Evolutionary conservation across 176 grass and related monocot genomes (phyloP), one percentile per base, ranked within the genome.

Genomic region (Pharus latifolius): DNA sequence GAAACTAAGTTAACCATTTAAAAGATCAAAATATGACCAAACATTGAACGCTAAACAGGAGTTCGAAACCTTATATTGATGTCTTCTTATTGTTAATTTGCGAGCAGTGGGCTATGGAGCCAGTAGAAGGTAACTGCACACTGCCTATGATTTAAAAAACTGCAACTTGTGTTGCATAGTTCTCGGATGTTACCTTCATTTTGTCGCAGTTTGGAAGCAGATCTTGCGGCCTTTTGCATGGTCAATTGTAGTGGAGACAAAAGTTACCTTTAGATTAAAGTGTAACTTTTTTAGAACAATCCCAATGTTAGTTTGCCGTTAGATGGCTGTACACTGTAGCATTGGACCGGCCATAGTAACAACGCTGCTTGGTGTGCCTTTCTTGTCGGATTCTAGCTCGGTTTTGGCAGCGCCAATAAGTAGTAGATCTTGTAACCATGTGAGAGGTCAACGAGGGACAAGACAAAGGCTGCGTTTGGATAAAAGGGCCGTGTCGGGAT

Each of bases 161-260:
- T 54, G 44, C 23, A 50, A 3, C 23, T 5, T 22, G 38, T 61
- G 34, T 23, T 37, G 16, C 19, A 1, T 3, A 40, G 10, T 15
- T 57, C 33, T 74, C 60, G 58, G 19, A 44, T 27, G 33, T 6
- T 53, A 55, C 59, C 12, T 5, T 17, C 1, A 12, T 44, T 34
- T 12, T 27, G 5, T 43, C 24, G n/a, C 16, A 52, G 14, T 50
- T 31, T 49, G 43, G 16, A 34, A 11, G 3, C 10, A n/a, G 54
- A 48, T 31, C 14, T 47, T 72, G 74, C 43, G 72, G 32, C 33
- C 14, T 45, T 68, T 0, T 73, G 75, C 68, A 52, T 15, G 53
- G 78, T 82, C 84, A 73, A 73, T 78, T 60, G 6, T 16, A 38
- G 29, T 52, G 52, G 38, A 42, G 67, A 64, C 78, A 73, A 40